Evolutionary conservation across 2,329 filamentous ascomycete genomes (phyloP).

Genomic region (Penicillium sp.): DNA sequence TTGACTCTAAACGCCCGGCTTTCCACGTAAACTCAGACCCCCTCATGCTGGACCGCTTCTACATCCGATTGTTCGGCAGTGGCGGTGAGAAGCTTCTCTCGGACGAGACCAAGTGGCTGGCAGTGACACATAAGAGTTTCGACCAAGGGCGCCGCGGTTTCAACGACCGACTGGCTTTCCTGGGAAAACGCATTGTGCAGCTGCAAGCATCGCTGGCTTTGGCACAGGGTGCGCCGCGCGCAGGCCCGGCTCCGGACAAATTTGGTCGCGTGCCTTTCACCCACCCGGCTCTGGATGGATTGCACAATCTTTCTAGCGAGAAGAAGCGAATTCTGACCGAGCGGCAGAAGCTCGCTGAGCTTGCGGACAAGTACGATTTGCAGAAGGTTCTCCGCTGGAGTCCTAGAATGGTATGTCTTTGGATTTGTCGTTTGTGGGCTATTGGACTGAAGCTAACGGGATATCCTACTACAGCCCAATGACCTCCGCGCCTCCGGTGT

Average conservation of each 20-base stretch:
- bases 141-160: slow-evolving; percentile 91
- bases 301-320: slow-evolving; percentile 65
- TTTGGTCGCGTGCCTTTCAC: slow-evolving; percentile 62
- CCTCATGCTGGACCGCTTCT: slow-evolving; percentile 69
- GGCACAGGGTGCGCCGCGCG: slow-evolving; percentile 47
- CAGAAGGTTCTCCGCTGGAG: slow-evolving; percentile 80
- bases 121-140: slow-evolving; percentile 96
- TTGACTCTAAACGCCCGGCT: slow-evolving; percentile 34
- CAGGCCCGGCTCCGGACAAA: slow-evolving; percentile 39
- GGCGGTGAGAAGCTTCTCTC: slow-evolving; percentile 70
- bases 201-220: slow-evolving; percentile 63
- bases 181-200: slow-evolving; percentile 65
- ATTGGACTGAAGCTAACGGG: slow-evolving; percentile 1
- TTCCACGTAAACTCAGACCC: slow-evolving; percentile 73
- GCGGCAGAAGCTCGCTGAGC: slow-evolving; percentile 60
- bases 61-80: slow-evolving; percentile 69
- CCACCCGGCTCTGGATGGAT: slow-evolving; percentile 66
- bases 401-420: slow-evolving; percentile 66
- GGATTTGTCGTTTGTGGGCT: slow-evolving; percentile 3
- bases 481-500: slow-evolving; percentile 70
- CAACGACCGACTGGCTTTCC: slow-evolving; percentile 86
- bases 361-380: slow-evolving; percentile 70
- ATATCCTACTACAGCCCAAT: slow-evolving; percentile 48
- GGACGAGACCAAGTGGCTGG: slow-evolving; percentile 94
- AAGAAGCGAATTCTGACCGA: slow-evolving; percentile 61